Conservation (phyloP, 139 green algal species). For the Chlamydomonas sp. region DNA sequence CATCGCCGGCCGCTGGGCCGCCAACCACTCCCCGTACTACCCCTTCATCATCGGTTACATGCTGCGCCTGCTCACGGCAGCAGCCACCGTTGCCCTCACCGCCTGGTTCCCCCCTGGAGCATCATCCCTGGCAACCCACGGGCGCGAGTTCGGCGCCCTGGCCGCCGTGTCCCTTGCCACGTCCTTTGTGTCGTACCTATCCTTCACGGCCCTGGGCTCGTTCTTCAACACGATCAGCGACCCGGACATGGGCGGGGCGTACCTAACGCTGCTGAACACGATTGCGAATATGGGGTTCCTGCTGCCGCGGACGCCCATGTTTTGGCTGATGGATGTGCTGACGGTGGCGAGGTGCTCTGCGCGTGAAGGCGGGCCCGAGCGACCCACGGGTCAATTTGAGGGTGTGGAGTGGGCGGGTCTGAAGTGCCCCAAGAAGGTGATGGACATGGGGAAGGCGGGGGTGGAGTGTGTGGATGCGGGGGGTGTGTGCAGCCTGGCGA, state of each 20-base stretch:
- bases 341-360: conserved; percentile 46
- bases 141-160: conserved; percentile 61
- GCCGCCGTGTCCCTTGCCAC: conserved; percentile 70
- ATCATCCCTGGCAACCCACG: conserved; percentile 33
- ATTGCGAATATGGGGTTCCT: conserved; percentile 93
- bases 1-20: conserved; percentile 78
- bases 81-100: conserved; percentile 41
- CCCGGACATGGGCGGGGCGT: conserved; percentile 86
- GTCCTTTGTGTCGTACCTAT: conserved; percentile 84
- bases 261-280: conserved; percentile 96
- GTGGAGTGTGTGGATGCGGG: conserved; percentile 52
- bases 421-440: conserved; percentile 42
- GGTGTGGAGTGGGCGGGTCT: neutral
- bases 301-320: conserved; percentile 80
- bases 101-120: conserved; percentile 45
- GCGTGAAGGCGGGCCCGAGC: neutral
- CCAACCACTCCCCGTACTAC: conserved; percentile 61
- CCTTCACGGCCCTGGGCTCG: conserved; percentile 89
- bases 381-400: neutral
- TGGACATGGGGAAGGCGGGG: conserved; percentile 14
- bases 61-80: conserved; percentile 62
- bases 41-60: conserved; percentile 81
- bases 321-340: conserved; percentile 69
- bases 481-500: conserved; percentile 29
- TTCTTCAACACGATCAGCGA: conserved; percentile 85